These are phyloP conservation scores for Penicillium dipodomyicola DNA, from an alignment of 495 filamentous ascomycete genomes.

Conservation along the genomic window DNA sequence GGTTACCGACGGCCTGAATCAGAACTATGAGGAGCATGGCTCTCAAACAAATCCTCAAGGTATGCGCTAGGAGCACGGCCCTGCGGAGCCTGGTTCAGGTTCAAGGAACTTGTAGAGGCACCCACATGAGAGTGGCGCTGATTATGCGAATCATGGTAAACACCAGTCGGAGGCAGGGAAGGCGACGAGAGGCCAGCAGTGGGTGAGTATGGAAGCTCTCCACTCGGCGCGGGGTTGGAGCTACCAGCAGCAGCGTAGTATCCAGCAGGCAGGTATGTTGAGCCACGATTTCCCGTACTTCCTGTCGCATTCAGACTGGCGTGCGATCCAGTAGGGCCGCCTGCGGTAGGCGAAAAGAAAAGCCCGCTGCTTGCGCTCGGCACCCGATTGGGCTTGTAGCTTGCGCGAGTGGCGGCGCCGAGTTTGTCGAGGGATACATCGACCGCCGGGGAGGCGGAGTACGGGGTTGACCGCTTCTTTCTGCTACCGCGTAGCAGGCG, in stretches of 20 bases:
- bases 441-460: constrained; percentile 40
- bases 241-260: constrained; percentile 75
- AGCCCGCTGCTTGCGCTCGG: constrained; percentile 57
- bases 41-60: constrained; percentile 88
- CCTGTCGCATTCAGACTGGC: constrained; percentile 15
- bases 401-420: constrained; percentile 35
- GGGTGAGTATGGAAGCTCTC: constrained; percentile 18
- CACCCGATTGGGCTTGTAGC: constrained; percentile 45
- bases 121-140: constrained; percentile 35
- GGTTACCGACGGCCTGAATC: constrained; percentile 16
- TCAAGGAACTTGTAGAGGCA: constrained; percentile 67
- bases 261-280: constrained; percentile 80
- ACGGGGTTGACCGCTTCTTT: constrained; percentile 39
- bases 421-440: constrained; percentile 59
- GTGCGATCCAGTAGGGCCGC: constrained; percentile 34
- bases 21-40: constrained; percentile 40
- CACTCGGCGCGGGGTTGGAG: constrained; percentile 43
- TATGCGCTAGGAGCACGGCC: constrained; percentile 86
- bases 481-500: constrained; percentile 54
- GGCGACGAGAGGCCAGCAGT: constrained; percentile 26
- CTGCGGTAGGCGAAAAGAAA: constrained; percentile 94
- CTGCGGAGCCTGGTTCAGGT: constrained; percentile 62
- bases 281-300: constrained; percentile 51
- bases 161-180: constrained; percentile 40
- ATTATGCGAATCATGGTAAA: constrained; percentile 32